Base-by-base conservation (phyloP, 306 rosid genomes). In the Glycyrrhiza uralensis region DNA sequence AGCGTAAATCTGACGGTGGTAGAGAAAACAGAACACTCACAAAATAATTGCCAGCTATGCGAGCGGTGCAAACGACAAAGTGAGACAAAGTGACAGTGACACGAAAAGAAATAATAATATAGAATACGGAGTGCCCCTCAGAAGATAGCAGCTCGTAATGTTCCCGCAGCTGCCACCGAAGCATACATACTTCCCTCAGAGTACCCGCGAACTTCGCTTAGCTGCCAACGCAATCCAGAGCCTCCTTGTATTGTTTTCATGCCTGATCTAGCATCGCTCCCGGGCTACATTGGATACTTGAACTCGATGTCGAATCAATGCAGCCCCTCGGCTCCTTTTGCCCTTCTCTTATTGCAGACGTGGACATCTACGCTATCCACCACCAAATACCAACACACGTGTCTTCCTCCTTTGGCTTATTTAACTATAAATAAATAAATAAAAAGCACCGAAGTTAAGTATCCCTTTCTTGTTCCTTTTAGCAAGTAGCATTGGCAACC, bases 61-160 rank as follows among this genome's bases (percentile, higher is more conserved):
- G 18, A 30, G 44, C 63, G 66, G 69, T 52, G 42, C 58, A 45
- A 65, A 44, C 29, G 74, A 78, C 76, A 54, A 55, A 58, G 39
- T 29, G 36, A 72, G 74, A 78, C 76, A 54, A 55, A 58, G 39
- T 29, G 36, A 72, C 42, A 70, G 55, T 5, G 76, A 66, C 65
- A 9, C 17, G 30, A 46, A 47, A 68, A 9, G 17, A 44, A 75
- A 7, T 55, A 5, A 24, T n/a, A 55, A 67, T 59, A 59, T 1
- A 32, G 38, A 0, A 3, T 0, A 0, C n/a, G n/a, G n/a, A 8
- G 3, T 22, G 4, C 18, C n/a, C n/a, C n/a, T n/a, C n/a, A 54
- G 17, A 41, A 12, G 47, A 41, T 35, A 24, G 8, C 35, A 32
- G 11, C 32, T 22, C 32, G 13, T 12, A 23, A 23, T 39, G n/a